Evolutionary conservation across 108 stramenopile genomes (phyloP).

Genomic region (Fragilaria crotonensis): DNA sequence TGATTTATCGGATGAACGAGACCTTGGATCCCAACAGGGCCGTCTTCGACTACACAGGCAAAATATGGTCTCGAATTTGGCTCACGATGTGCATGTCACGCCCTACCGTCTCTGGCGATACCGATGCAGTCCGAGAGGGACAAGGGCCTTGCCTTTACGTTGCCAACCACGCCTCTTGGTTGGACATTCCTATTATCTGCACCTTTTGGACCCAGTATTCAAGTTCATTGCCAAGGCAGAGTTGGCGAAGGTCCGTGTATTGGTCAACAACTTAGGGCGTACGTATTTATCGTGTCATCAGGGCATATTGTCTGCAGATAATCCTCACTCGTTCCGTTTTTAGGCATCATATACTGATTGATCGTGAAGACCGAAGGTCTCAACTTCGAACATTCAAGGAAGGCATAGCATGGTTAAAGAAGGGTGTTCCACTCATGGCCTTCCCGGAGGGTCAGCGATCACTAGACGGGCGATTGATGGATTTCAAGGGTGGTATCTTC

Average conservation of each 20-base stretch:
- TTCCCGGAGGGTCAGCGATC: conserved; percentile 72
- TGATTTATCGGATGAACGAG: conserved; percentile 19
- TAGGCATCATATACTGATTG: conserved; percentile 71
- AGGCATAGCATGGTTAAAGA: conserved; percentile 46
- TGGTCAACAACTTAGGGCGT: conserved; percentile 64
- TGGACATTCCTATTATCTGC: conserved; percentile 76
- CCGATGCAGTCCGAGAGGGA: conserved; percentile 21
- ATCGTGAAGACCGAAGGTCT: conserved; percentile 61
- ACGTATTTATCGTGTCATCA: conserved; percentile 20
- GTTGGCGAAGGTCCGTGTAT: conserved; percentile 57
- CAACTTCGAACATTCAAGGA: conserved; percentile 72
- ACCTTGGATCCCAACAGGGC: conserved; percentile 50
- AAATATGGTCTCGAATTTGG: conserved; percentile 62
- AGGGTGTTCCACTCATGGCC: conserved; percentile 73
- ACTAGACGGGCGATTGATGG: conserved; percentile 65
- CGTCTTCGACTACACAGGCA: conserved; percentile 61
- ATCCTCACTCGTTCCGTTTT: background rate
- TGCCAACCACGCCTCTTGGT: conserved; percentile 72
- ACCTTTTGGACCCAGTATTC: conserved; percentile 69
- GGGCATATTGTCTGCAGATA: background rate
- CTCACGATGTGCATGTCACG: conserved; percentile 47
- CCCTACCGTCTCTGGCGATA: conserved; percentile 47
- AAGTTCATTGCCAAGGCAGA: conserved; percentile 83
- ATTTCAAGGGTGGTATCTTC: conserved; percentile 80
- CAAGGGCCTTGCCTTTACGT: conserved; percentile 60